Percentiles rank a stretch among this genome's conserved stretches.
These are phyloP conservation scores for Talaromyces thailandensis DNA, from an alignment of 495 filamentous ascomycete genomes.

Conservation along the genomic window DNA sequence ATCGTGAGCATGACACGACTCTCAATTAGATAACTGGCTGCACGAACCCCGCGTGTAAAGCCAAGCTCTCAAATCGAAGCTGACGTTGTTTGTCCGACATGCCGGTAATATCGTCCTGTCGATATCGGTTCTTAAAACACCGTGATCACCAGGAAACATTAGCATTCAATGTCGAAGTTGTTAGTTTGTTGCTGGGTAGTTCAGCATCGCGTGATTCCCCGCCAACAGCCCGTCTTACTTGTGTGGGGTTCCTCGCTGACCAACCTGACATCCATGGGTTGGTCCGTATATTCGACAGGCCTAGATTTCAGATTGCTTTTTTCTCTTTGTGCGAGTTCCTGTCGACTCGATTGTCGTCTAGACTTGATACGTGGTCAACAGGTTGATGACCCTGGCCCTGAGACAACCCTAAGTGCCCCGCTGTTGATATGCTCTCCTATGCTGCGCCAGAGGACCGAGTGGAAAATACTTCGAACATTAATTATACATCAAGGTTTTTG, in stretches of 20 bases:
- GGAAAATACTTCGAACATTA: no score
- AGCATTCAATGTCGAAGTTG: background rate
- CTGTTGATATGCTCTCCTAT: background rate
- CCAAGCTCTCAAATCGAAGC: conserved; percentile 65
- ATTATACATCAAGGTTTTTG: no score
- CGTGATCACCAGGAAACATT: background rate
- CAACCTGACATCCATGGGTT: background rate
- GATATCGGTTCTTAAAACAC: background rate
- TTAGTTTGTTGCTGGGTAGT: background rate
- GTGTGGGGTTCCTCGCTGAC: background rate
- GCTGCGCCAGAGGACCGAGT: no score
- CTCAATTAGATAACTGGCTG: background rate
- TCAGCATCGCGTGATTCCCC: background rate
- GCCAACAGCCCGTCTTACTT: background rate
- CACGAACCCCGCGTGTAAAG: conserved; percentile 73
- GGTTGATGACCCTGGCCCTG: background rate
- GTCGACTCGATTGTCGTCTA: background rate
- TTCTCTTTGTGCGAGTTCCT: background rate
- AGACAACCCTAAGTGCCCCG: background rate
- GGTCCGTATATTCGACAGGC: background rate
- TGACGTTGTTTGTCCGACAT: background rate
- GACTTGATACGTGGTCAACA: background rate
- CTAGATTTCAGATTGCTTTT: background rate
- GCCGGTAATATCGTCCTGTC: background rate
- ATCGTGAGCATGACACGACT: background rate